Base-by-base conservation (phyloP, 257 asterid genomes). In the Plantago elongata region DNA sequence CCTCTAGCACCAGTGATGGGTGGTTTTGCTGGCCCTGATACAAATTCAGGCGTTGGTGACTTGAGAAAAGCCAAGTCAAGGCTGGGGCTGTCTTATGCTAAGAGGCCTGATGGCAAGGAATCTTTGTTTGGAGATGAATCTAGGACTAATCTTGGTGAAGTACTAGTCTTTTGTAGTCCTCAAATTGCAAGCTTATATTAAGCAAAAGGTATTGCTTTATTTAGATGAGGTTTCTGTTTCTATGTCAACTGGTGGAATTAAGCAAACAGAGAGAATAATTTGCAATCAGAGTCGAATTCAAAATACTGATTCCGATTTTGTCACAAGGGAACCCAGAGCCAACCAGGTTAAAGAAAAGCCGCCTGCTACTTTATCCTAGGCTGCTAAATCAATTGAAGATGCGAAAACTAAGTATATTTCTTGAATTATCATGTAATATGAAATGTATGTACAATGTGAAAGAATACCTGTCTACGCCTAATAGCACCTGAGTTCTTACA, bases 1-100 rank as follows among this genome's bases (percentile, higher is more conserved):
- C 98, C 97, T 5, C 62, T 91, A 42, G 87, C 96, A 0, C 95
- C 98, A 13, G 95, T 88, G 5, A 91, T 91, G 95, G 98, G 97
- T 9, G 95, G 91, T 3, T 91, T 88, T 59, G 85, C 97, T 0
- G 95, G 95, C 49, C 98, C 96, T 9, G 96, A 90, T 76, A 83
- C 94, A 7, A 88, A 82, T 54, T 85, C 95, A 7, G 96, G 97
- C 13, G 64, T 88, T 17, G 95, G 97, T 13, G 89, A 86, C 54
- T 63, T 88, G 44, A 91, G 84, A 75, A 95, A 86, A 45, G 95
- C 89, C 6, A 91, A 84, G 72, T 88, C 97, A 12, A 84, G 98
- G 75, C 60, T 84, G 65, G 97, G 98, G 71, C 67, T 91, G 66
- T 88, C 98, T 17, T 88, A 88, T 68, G 94, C 88, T 51, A 88